Evolutionary conservation across 2,329 filamentous ascomycete genomes (phyloP), one percentile per base, ranked within the genome.

Genomic region (Fusarium albosuccineum): DNA sequence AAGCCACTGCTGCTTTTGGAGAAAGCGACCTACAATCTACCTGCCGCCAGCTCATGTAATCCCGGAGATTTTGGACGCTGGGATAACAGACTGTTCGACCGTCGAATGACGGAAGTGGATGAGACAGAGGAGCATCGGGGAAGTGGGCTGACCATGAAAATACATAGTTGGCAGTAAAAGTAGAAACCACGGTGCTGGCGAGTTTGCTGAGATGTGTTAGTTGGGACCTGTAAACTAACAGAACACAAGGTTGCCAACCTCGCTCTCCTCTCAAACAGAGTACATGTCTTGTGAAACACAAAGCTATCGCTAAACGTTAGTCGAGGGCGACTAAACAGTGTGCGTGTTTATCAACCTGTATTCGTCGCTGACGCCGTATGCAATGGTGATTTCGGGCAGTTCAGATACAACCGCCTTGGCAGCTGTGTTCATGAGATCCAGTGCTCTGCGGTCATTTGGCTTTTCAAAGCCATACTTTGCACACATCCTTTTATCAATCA

Each of bases 41-140:
- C 79, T 99, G 96, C 71, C 96, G 87, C 96, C 96, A 99, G 76
- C 92, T 94, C 85, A 99, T 89, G 78, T 99, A 99, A 81, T 99
- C 96, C 27, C 94, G 86, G 69, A 99, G 80, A 77, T 97, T 97
- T 72, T 87, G 85, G 7, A 91, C 85, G 57, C 87, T 92, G 0
- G 96, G 96, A 79, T 98, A 99, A 76, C 91, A 89, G 4, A 99
- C 94, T 14, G 94, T 94, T 51, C 96, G 86, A 1, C 94, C 95
- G 78, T 99, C 96, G 75, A 99, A 99, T 6, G 91, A 95, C 1
- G 96, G 96, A 11, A 97, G 81, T 5, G 93, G 92, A 5, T 89
- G 81, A 11, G 90, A 87, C 33, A 98, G 82, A 6, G 89, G 87
- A 16, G 81, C 85, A n/a, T 89, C 86, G 0, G 90, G 88, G 74